Base-by-base conservation (phyloP, 2,329 filamentous ascomycete species). In the Hymenoscyphus albidus region DNA sequence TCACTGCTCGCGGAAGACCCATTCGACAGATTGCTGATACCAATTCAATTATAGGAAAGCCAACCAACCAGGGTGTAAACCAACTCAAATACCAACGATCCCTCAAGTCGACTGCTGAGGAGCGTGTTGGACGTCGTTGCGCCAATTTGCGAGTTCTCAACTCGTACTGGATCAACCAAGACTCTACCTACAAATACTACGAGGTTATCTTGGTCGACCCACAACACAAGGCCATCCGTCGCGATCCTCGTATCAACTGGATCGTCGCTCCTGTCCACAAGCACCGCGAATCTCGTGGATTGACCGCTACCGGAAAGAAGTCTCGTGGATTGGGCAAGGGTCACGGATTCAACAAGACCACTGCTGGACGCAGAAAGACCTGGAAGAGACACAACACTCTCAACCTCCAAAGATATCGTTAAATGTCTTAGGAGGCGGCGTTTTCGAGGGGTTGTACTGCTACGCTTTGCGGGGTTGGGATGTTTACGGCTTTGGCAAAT, bases 81-180 rank as follows among this genome's bases (percentile, higher is more conserved):
- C 95, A 99, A 88, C 93, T 99, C 81, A 99, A 99, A 89, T 99
- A 98, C 91, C 96, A 99, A 89, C 92, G 94, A 81, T 98, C 95
- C 74, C 93, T 98, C 81, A 91, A 90, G 82, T 87, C 94, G 77
- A 99, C 95, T 77, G 96, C 96, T 77, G 96, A 99, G 88, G 95
- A 99, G 90, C 95, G 95, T 91, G 94, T 99, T 80, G 95, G 96
- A 79, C 93, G 93, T 82, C 93, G 94, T 81, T 97, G 93, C 86
- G 93, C 93, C 84, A 99, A 99, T 86, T 84, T 99, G 82, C 93
- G 95, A 80, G 95, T 99, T 79, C 91, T 99, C 79, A 99, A 99
- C 91, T 98, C 94, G 71, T 99, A 99, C 93, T 99, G 96, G 96
- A 92, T 99, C 87, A 99, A 99, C 91, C 93, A 98, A 88, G 95